Percentiles rank a stretch among this genome's conserved stretches.
Evolutionary conservation across 805 yeast species (phyloP).

Genomic region (Candida parachauliodes): DNA sequence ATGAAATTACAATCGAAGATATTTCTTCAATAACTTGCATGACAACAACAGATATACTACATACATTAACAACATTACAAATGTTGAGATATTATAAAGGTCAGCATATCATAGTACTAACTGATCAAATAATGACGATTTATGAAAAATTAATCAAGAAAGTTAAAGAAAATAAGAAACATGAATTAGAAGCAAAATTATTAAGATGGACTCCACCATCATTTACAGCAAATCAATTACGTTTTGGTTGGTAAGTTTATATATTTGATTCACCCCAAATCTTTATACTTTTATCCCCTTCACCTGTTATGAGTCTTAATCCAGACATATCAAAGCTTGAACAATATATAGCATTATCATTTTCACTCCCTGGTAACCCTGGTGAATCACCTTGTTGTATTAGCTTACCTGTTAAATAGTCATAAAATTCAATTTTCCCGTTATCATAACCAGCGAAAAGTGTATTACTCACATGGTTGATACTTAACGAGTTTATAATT

Average conservation of each 20-base stretch:
- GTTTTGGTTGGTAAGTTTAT: conserved; percentile 80
- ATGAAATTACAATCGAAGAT: conserved; percentile 82
- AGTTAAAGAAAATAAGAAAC: conserved; percentile 65
- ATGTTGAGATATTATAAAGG: conserved; percentile 92
- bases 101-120: conserved; percentile 83
- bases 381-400: conserved; percentile 52
- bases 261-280: conserved; percentile 48
- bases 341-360: conserved; percentile 52
- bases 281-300: conserved; percentile 83
- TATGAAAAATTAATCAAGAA: conserved; percentile 59
- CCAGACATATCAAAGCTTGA: conserved; percentile 80
- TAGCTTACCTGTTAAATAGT: conserved; percentile 67
- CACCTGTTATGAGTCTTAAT: conserved; percentile 76
- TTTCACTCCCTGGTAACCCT: conserved; percentile 49
- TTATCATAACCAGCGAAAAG: conserved; percentile 81
- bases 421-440: conserved; percentile 74
- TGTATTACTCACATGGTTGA: conserved; percentile 57
- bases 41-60: conserved; percentile 95
- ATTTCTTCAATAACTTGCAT: conserved; percentile 81
- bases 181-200: conserved; percentile 66
- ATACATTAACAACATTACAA: conserved; percentile 86
- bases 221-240: conserved; percentile 89
- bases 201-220: conserved; percentile 94
- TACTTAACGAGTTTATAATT: conserved; percentile 66
- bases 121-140: conserved; percentile 74